These are phyloP conservation scores for Pinus taeda DNA, from an alignment of 75 land plant species.

Conservation along the genomic window DNA sequence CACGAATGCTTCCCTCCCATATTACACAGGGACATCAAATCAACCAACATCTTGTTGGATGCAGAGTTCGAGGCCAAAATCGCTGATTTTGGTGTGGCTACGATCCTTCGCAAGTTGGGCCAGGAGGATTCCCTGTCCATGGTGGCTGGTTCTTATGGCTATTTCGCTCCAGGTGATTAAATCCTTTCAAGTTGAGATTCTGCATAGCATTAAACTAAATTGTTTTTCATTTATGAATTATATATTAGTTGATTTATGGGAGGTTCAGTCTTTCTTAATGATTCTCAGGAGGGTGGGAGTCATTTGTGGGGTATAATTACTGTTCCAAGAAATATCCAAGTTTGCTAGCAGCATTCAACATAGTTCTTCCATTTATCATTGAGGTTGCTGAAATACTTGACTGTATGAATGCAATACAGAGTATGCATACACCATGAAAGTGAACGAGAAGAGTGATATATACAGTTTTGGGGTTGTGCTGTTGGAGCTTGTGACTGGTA, in stretches of 20 bases:
- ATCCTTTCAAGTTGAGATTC: neutral
- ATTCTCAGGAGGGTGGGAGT: too few species aligned
- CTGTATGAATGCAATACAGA: conserved; percentile 4
- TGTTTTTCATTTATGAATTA: neutral
- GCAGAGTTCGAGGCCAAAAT: conserved; percentile 22
- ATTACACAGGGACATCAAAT: conserved; percentile 28
- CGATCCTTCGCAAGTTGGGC: conserved; percentile 7
- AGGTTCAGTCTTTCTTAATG: too few species aligned
- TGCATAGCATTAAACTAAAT: neutral
- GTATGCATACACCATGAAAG: conserved; percentile 14
- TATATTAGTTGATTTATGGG: too few species aligned
- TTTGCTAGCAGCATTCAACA: too few species aligned
- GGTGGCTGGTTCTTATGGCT: conserved; percentile 26
- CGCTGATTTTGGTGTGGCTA: conserved; percentile 31
- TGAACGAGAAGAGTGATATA: conserved; percentile 15
- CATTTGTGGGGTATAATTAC: too few species aligned
- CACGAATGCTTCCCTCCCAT: conserved; percentile 19
- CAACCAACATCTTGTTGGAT: conserved; percentile 30
- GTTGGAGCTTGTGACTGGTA: neutral
- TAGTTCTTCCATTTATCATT: too few species aligned
- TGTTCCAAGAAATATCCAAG: too few species aligned
- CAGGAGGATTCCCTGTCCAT: conserved; percentile 26
- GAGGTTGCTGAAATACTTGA: neutral
- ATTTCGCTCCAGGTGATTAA: conserved; percentile 24
- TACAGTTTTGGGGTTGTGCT: conserved; percentile 11